Conservation (phyloP, 192 early-diverging fungal genomes). For the Glomus cerebriforme region DNA sequence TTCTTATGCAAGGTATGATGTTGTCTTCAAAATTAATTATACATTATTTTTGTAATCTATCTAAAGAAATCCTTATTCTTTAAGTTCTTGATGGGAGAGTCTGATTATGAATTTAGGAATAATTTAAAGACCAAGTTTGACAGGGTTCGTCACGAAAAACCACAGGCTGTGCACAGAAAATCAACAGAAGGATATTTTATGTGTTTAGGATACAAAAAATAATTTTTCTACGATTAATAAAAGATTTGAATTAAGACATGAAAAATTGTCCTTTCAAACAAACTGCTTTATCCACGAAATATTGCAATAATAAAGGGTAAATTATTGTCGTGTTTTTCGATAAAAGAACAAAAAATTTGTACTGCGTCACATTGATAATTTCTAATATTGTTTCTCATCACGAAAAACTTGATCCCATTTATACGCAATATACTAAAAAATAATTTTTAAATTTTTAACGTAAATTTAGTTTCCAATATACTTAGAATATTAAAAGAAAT, state of each 20-base stretch:
- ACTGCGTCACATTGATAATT: too few relatives aligned
- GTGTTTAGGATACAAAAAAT: constrained; percentile 50
- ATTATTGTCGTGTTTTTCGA: too few relatives aligned
- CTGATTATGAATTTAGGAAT: constrained; percentile 50
- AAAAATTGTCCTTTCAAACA: too few relatives aligned
- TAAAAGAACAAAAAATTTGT: too few relatives aligned
- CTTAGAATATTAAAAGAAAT: too few relatives aligned
- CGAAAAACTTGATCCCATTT: constrained; percentile 31
- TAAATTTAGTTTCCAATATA: not conserved
- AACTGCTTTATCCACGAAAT: too few relatives aligned
- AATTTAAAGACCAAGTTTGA: constrained; percentile 52
- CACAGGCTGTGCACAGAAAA: constrained; percentile 63
- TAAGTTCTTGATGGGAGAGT: constrained; percentile 64
- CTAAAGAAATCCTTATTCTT: not conserved
- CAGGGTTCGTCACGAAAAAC: constrained; percentile 68
- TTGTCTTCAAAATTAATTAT: not conserved
- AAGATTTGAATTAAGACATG: too few relatives aligned
- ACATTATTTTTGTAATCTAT: not conserved
- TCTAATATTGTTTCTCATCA: too few relatives aligned
- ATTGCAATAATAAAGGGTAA: too few relatives aligned
- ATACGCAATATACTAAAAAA: constrained; percentile 14
- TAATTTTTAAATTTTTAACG: too few relatives aligned
- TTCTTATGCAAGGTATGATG: constrained; percentile 70
- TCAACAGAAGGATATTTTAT: constrained; percentile 76
- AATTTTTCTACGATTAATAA: not conserved